Evolutionary conservation across 257 asterid species (phyloP).

Genomic region (Nicotiana knightiana): DNA sequence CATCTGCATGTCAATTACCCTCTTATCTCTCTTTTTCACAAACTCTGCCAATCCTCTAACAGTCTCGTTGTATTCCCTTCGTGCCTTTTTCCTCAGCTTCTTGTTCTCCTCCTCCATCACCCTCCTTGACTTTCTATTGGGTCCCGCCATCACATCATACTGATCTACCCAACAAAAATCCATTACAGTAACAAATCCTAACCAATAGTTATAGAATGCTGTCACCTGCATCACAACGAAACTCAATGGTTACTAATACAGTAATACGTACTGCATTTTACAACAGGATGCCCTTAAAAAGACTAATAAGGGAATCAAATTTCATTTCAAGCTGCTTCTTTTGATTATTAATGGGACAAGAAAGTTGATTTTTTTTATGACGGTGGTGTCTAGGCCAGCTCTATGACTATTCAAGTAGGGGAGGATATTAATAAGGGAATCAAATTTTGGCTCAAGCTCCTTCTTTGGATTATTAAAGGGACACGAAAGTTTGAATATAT

Average conservation of each 20-base stretch:
- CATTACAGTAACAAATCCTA: conserved; percentile 62
- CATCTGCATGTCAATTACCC: conserved; percentile 88
- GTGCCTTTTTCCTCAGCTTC: conserved; percentile 81
- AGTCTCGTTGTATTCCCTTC: conserved; percentile 82
- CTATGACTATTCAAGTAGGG: no score
- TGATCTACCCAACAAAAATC: conserved; percentile 93
- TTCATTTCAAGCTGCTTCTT: not conserved
- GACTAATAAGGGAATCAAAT: not conserved
- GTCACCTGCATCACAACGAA: conserved; percentile 53
- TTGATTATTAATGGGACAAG: not conserved
- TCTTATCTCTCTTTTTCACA: conserved; percentile 88
- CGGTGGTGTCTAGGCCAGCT: no score
- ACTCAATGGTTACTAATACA: not conserved
- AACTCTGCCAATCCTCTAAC: conserved; percentile 87
- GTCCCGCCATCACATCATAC: conserved; percentile 78
- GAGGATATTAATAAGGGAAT: no score
- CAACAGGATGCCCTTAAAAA: not conserved
- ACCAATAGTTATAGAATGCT: conserved; percentile 86
- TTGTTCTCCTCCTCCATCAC: conserved; percentile 92
- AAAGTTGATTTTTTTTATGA: no score
- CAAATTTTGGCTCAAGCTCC: no score
- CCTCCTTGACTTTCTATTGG: conserved; percentile 77
- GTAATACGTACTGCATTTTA: not conserved
- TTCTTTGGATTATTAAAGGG: not conserved
- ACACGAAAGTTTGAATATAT: no score